Evolutionary conservation across 768 basidiomycete species (phyloP), one percentile per base, ranked within the genome.

Genomic region (Phaeotremella fagi): DNA sequence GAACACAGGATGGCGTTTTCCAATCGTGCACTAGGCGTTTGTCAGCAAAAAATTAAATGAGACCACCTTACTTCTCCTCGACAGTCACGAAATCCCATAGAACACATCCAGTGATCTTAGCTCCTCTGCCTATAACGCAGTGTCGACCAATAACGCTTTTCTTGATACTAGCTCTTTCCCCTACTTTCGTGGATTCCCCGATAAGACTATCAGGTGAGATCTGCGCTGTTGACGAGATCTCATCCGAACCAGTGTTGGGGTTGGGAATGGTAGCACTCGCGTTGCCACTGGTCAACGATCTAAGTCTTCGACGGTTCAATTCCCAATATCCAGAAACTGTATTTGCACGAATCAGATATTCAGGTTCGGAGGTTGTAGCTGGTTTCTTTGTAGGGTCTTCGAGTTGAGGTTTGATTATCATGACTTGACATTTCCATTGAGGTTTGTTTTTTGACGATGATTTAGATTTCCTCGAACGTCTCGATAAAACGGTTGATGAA

Each of bases 71-170:
- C 91, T 90, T 89, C 53, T 94, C 90, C 37, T 82, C 86, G 12
- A 97, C 77, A 3, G 87, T 80, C 63, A 90, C 92, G 64, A 94
- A 90, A 67, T 95, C 92, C 59, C 91, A 79, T 22, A 97, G 71
- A 5, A 94, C 81, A 60, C 87, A 91, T 11, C 87, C 86, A 2
- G 79, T 79, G 43, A 97, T 83, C 72, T 83, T 88, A n/a, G 81
- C 86, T 79, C 85, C 85, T 71, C 82, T 85, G 2, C 89, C 89
- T 48, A 92, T 85, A 15, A 83, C 76, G 60, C 89, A 91, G 69
- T 92, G 90, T 54, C 84, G 80, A 7, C 88, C 88, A 26, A 90
- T 81, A 16, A 88, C 79, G 1, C 82, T 84, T 63, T 83, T 83
- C 70, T 90, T 94, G 68, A 95, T 85, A 23, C 78, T 83, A 9